Conservation (phyloP, 176 grass and related monocot species). For the Aechmea fasciata region DNA sequence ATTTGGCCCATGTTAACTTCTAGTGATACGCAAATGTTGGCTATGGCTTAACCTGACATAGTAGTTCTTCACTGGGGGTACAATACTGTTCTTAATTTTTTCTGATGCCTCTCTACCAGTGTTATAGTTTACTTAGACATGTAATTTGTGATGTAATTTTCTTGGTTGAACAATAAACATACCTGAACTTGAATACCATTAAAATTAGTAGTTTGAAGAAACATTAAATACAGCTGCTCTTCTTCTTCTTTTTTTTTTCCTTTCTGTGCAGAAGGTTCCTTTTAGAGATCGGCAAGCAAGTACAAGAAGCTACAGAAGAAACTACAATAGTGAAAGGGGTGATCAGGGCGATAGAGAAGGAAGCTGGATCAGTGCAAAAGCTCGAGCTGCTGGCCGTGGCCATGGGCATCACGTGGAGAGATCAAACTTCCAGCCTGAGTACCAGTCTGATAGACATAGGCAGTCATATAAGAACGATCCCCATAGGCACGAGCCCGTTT, state of each 20-base stretch:
- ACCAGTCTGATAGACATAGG: conserved; percentile 51
- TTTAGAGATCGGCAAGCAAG: conserved; percentile 48
- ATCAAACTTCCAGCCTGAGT: conserved; percentile 33
- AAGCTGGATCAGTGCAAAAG: conserved; percentile 58
- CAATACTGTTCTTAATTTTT: too few relatives aligned
- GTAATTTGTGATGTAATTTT: background rate
- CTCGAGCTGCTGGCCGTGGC: conserved; percentile 35
- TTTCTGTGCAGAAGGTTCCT: conserved; percentile 40
- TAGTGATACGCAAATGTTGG: background rate
- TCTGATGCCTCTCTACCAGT: too few relatives aligned
- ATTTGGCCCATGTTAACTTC: background rate
- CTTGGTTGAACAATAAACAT: background rate
- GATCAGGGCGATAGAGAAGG: conserved; percentile 59
- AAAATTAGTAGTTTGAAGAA: conserved; percentile 15
- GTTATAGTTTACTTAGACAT: background rate
- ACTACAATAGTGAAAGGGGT: conserved; percentile 42
- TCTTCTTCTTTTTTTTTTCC: conserved; percentile 18
- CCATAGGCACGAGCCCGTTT: conserved; percentile 41
- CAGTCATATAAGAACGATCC: conserved; percentile 59
- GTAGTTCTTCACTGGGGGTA: background rate
- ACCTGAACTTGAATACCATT: conserved; percentile 9
- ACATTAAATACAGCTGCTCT: conserved; percentile 28
- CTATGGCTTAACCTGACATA: background rate
- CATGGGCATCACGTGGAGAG: conserved; percentile 60
- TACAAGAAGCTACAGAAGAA: conserved; percentile 71